phyloP scores from a whole-genome alignment of 495 filamentous ascomycete genomes.

The Neurospora sp. region DNA sequence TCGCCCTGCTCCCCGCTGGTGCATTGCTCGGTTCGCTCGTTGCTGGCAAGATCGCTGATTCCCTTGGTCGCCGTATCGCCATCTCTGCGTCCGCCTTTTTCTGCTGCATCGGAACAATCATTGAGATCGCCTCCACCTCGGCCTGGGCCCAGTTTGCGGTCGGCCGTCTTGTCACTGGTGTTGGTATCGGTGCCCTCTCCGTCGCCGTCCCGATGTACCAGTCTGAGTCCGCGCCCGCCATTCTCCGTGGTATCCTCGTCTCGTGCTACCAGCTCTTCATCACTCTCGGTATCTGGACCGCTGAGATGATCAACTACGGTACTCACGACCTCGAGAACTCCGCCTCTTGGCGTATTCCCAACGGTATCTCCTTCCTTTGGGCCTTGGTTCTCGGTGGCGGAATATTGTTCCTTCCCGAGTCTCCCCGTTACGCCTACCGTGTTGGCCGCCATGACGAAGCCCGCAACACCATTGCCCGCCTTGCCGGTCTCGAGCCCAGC shows the following conservation, averaged over 20 bases:
- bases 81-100: conserved; percentile 50
- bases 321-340: conserved; percentile 42
- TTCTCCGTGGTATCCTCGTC: conserved; percentile 58
- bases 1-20: conserved; percentile 52
- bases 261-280: conserved; percentile 79
- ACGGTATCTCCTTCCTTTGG: conserved; percentile 70
- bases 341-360: conserved; percentile 69
- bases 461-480: conserved; percentile 53
- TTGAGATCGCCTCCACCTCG: conserved; percentile 48
- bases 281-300: conserved; percentile 74
- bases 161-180: conserved; percentile 50
- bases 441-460: conserved; percentile 56
- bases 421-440: conserved; percentile 59
- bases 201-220: conserved; percentile 68
- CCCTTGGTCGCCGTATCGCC: conserved; percentile 33
- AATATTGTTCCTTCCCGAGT: conserved; percentile 63
- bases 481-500: conserved; percentile 57
- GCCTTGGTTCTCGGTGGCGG: conserved; percentile 61
- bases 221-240: conserved; percentile 54
- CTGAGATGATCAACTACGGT: conserved; percentile 73
- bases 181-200: conserved; percentile 61
- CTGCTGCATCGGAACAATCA: conserved; percentile 57
- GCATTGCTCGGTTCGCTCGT: conserved; percentile 58
- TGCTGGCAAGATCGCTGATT: conserved; percentile 46
- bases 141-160: conserved; percentile 44